Conservation (phyloP, 352 stramenopile species). For the Globisporangium cylindrosporum region DNA sequence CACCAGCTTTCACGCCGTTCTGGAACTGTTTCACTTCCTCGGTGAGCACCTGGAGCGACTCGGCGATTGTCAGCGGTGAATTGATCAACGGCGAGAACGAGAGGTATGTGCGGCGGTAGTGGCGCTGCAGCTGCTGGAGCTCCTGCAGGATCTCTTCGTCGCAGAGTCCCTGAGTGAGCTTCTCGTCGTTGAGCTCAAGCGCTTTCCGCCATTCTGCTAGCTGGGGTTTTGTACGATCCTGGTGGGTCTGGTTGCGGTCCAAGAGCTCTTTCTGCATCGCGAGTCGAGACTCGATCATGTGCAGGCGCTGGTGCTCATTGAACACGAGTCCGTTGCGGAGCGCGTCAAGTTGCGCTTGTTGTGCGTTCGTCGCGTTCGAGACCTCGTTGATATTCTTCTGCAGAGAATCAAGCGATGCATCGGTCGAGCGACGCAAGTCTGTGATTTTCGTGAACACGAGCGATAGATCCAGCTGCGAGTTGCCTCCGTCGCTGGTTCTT, state of each 20-base stretch:
- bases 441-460: conserved; percentile 81
- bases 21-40: conserved; percentile 64
- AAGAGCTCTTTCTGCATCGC: conserved; percentile 70
- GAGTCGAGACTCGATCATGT: conserved; percentile 52
- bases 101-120: conserved; percentile 60
- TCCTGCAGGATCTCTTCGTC: conserved; percentile 62
- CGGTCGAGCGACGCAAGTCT: conserved; percentile 57
- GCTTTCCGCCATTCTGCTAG: conserved; percentile 66
- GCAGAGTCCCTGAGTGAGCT: conserved; percentile 45
- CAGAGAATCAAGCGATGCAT: conserved; percentile 54
- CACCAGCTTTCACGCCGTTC: conserved; percentile 40
- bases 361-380: conserved; percentile 30
- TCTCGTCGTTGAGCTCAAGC: conserved; percentile 61
- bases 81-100: conserved; percentile 58
- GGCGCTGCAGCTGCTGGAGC: conserved; percentile 58
- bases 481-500: conserved; percentile 9
- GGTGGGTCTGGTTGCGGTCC: conserved; percentile 60
- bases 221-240: conserved; percentile 63
- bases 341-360: conserved; percentile 54
- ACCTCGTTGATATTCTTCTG: conserved; percentile 47
- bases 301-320: conserved; percentile 52
- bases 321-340: conserved; percentile 50
- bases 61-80: conserved; percentile 52
- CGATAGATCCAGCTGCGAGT: conserved; percentile 60
- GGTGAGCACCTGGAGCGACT: conserved; percentile 49